These are phyloP conservation scores for Trametes villosa DNA, from an alignment of 768 basidiomycete genomes.

Conservation along the genomic window DNA sequence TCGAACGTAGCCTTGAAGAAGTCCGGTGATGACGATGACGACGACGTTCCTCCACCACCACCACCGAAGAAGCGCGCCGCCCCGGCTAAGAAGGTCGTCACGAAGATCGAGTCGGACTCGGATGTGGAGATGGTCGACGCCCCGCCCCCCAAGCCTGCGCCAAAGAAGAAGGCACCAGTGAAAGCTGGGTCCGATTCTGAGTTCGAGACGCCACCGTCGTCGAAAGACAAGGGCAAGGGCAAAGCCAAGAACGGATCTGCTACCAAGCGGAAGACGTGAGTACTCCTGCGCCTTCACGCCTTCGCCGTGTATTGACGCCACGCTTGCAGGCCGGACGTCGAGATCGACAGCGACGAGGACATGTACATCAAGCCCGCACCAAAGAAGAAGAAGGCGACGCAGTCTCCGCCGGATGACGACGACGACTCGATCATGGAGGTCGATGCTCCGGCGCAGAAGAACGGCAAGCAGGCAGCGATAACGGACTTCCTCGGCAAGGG, in stretches of 20 bases:
- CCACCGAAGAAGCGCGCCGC: constrained; percentile 44
- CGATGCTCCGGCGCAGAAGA: constrained; percentile 18
- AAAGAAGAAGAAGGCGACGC: constrained; percentile 53
- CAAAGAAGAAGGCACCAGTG: constrained; percentile 37
- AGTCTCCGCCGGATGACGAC: constrained; percentile 23
- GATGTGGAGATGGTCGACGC: constrained; percentile 48
- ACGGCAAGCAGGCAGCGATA: constrained; percentile 43
- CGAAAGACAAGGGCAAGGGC: constrained; percentile 46
- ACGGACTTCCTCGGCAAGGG: constrained; percentile 66
- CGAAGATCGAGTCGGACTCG: constrained; percentile 49
- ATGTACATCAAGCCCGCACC: constrained; percentile 46
- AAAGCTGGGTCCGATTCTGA: constrained; percentile 50
- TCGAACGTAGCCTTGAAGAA: constrained; percentile 52
- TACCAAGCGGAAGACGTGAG: constrained; percentile 72
- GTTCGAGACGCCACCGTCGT: constrained; percentile 35
- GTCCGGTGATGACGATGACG: constrained; percentile 52
- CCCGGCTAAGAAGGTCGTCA: constrained; percentile 47
- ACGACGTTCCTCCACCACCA: constrained; percentile 12
- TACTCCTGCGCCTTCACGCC: background rate
- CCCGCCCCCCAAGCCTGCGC: constrained; percentile 44
- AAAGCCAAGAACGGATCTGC: constrained; percentile 45
- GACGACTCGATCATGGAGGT: constrained; percentile 17
- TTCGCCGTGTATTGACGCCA: background rate
- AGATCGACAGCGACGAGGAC: constrained; percentile 46
- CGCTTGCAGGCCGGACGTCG: constrained; percentile 37